These are phyloP conservation scores for Mychonastes homosphaera DNA, from an alignment of 139 green algal species.

Conservation along the genomic window DNA sequence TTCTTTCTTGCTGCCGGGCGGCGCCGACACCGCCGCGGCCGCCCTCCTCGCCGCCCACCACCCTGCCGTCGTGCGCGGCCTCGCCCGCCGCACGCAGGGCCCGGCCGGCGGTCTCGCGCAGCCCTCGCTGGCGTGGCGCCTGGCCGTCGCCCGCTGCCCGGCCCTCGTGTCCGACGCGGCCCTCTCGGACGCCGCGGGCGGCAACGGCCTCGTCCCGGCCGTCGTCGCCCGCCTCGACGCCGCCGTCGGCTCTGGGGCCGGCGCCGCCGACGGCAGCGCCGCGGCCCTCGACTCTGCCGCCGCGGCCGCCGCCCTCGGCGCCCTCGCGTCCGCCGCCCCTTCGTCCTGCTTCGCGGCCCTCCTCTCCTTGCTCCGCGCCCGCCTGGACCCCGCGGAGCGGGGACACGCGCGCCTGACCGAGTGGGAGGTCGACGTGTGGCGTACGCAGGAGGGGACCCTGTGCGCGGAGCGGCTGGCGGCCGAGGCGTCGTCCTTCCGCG, in stretches of 20 bases:
- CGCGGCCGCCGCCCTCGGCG: neutral
- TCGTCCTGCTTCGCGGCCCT: constrained; percentile 1
- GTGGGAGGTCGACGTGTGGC: constrained; percentile 41
- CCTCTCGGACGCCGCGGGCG: too few species aligned
- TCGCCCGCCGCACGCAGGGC: constrained; percentile 3
- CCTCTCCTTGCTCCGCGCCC: too few species aligned
- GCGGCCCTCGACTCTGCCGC: neutral
- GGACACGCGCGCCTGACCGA: neutral
- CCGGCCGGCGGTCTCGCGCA: neutral
- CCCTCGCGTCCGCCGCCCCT: neutral
- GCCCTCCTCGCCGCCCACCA: constrained; percentile 60
- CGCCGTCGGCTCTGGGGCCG: too few species aligned
- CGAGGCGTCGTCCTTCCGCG: constrained; percentile 31
- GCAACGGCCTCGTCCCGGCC: too few species aligned
- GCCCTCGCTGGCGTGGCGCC: too few species aligned
- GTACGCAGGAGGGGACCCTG: constrained; percentile 50
- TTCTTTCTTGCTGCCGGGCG: constrained; percentile 5
- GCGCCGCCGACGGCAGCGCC: too few species aligned
- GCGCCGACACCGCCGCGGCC: constrained; percentile 14
- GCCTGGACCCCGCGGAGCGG: neutral
- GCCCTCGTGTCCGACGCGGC: too few species aligned
- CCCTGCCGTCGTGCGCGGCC: constrained; percentile 29
- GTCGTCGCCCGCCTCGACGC: too few species aligned
- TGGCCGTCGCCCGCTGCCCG: too few species aligned
- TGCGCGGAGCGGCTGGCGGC: constrained; percentile 24